phyloP scores from a whole-genome alignment of 768 basidiomycete species.

The Calocera viscosa region DNA sequence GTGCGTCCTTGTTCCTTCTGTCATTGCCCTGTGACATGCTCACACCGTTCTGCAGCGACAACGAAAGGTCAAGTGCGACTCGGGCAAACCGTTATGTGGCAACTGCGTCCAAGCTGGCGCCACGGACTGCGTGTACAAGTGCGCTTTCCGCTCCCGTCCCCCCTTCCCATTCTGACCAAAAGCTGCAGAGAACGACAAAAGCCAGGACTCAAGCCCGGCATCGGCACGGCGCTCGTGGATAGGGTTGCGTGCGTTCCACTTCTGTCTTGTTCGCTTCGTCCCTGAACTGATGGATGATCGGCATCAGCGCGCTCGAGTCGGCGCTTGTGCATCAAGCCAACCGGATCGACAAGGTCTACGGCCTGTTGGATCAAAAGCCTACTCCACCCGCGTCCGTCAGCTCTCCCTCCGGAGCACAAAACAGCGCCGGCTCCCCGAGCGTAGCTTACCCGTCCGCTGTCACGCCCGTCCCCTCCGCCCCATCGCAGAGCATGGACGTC shows the following conservation, averaged over 20 bases:
- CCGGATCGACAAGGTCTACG: not conserved
- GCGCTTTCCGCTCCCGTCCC: not conserved
- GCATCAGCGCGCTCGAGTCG: not conserved
- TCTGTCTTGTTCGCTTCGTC: not conserved
- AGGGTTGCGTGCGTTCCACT: not conserved
- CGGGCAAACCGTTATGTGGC: conserved; percentile 4
- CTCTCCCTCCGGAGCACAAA: not conserved
- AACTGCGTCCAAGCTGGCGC: conserved; percentile 1
- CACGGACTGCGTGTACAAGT: not conserved
- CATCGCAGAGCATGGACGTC: not conserved
- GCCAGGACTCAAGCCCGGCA: conserved; percentile 6
- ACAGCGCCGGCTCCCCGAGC: not conserved
- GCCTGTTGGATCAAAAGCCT: not conserved
- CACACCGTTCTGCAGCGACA: not conserved
- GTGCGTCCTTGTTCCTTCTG: not conserved
- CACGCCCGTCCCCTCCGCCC: not conserved
- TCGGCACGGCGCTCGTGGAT: conserved; percentile 2
- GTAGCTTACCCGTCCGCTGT: not conserved
- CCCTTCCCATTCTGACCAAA: not conserved
- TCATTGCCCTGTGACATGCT: not conserved
- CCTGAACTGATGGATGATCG: not conserved
- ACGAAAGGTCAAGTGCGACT: conserved; percentile 7
- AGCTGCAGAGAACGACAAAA: conserved; percentile 5
- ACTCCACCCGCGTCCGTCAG: not conserved
- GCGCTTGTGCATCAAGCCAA: not conserved